Conservation (phyloP, 164 flowering plant species). For the Houttuynia cordata region DNA sequence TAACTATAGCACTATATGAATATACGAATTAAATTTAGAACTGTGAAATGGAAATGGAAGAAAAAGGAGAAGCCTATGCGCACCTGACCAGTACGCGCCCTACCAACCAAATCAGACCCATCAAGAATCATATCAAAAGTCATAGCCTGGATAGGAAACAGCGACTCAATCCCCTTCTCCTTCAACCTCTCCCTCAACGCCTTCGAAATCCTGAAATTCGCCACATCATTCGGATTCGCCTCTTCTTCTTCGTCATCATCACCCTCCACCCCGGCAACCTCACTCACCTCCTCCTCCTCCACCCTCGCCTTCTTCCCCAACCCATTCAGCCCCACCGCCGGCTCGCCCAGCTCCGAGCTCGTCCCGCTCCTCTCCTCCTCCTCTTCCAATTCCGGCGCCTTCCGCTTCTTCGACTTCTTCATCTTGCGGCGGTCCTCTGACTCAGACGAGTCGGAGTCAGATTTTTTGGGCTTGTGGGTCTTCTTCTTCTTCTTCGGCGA, state of each 20-base stretch:
- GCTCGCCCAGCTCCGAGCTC: slow-evolving; percentile 11
- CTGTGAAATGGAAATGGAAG: too few relatives aligned
- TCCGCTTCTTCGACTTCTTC: slow-evolving; percentile 7
- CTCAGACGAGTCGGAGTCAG: slow-evolving; percentile 3
- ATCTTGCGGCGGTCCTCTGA: slow-evolving; percentile 5
- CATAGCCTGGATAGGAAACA: slow-evolving; percentile 90
- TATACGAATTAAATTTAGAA: not conserved
- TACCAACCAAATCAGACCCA: slow-evolving; percentile 85
- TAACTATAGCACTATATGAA: too few relatives aligned
- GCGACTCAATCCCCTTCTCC: slow-evolving; percentile 61
- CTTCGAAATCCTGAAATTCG: slow-evolving; percentile 56
- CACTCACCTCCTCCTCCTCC: slow-evolving; percentile 11
- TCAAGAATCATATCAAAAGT: slow-evolving; percentile 58
- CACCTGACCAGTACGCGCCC: slow-evolving; percentile 96
- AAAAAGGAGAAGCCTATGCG: not conserved
- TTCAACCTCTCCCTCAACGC: slow-evolving; percentile 44
- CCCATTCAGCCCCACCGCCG: not conserved
- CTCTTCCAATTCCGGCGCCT: slow-evolving; percentile 8
- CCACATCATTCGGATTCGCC: slow-evolving; percentile 48
- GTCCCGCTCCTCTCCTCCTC: slow-evolving; percentile 14
- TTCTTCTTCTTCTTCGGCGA: slow-evolving; percentile 14
- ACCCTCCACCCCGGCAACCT: slow-evolving; percentile 16
- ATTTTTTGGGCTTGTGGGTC: slow-evolving; percentile 3
- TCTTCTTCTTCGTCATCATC: slow-evolving; percentile 10
- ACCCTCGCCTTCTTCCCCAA: slow-evolving; percentile 28